Conservation (phyloP, 306 rosid species). For the Citrullus amarus region DNA sequence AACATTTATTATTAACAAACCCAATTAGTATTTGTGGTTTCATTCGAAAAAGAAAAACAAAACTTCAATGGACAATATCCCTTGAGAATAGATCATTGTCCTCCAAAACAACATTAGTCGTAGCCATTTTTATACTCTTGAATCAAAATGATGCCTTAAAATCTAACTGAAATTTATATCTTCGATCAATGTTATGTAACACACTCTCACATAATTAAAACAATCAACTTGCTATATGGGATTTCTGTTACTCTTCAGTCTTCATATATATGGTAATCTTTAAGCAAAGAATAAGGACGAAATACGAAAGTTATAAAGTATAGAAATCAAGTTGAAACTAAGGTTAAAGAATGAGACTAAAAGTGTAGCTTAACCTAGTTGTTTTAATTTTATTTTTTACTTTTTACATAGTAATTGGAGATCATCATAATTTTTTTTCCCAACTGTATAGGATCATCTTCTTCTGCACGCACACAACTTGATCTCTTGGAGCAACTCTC, state of each 20-base stretch:
- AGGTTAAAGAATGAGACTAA: not conserved
- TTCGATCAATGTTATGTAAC: not conserved
- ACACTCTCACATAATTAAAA: not conserved
- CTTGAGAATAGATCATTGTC: not conserved
- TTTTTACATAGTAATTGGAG: not conserved
- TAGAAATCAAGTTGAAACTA: not conserved
- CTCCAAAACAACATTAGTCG: not conserved
- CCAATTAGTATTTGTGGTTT: not conserved
- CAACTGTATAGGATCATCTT: conserved; percentile 39
- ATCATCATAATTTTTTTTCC: not conserved
- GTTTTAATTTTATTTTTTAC: not conserved
- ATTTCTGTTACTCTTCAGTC: not conserved
- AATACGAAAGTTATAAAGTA: not conserved
- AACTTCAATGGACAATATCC: not conserved
- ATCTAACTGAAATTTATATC: not conserved
- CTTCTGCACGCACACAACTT: conserved; percentile 69
- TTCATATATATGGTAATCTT: no score
- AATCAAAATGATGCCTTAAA: not conserved
- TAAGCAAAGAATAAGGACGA: not conserved
- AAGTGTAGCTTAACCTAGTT: not conserved
- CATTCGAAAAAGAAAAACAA: not conserved
- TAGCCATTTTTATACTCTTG: not conserved
- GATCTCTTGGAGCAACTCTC: conserved; percentile 91
- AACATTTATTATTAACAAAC: not conserved
- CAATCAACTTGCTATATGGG: not conserved